phyloP scores from a whole-genome alignment of 1,139 yeast species.

The Taphrina wiesneri region DNA sequence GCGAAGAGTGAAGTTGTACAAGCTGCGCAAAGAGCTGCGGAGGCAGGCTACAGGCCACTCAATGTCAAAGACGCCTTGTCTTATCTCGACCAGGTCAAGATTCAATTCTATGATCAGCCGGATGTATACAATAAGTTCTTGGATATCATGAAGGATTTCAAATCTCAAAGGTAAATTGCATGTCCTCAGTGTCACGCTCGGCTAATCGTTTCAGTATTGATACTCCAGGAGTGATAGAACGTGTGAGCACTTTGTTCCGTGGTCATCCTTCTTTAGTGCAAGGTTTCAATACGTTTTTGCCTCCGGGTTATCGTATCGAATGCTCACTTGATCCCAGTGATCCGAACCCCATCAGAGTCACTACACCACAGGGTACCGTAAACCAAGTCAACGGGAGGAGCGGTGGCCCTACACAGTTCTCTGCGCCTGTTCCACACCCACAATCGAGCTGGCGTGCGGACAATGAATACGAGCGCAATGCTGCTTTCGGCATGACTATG shows the following conservation, averaged over 20 bases:
- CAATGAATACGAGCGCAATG: conserved; percentile 13
- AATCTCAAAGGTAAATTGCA: conserved; percentile 75
- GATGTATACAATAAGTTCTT: conserved; percentile 94
- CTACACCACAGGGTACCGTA: conserved; percentile 92
- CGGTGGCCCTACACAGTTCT: conserved; percentile 31
- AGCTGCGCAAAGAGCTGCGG: conserved; percentile 26
- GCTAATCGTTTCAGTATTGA: conserved; percentile 59
- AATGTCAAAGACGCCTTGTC: conserved; percentile 96
- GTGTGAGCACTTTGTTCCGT: conserved; percentile 84
- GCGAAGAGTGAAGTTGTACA: conserved; percentile 12
- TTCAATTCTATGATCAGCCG: conserved; percentile 87
- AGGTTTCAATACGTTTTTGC: conserved; percentile 95
- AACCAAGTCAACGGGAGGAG: conserved; percentile 43
- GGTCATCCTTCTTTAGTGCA: conserved; percentile 93
- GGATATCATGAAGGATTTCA: conserved; percentile 98
- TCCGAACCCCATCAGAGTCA: conserved; percentile 88
- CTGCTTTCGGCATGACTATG: conserved; percentile 33
- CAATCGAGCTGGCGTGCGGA: conserved; percentile 12
- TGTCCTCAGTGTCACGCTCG: neutral
- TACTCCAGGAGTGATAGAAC: conserved; percentile 96
- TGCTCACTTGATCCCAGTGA: conserved; percentile 88
- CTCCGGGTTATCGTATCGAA: conserved; percentile 94
- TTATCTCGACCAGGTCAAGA: conserved; percentile 91
- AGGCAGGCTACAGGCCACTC: conserved; percentile 70
- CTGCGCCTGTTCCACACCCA: conserved; percentile 38